Base-by-base conservation (phyloP, 108 stramenopile species). In the Stephanodiscus triporus region DNA sequence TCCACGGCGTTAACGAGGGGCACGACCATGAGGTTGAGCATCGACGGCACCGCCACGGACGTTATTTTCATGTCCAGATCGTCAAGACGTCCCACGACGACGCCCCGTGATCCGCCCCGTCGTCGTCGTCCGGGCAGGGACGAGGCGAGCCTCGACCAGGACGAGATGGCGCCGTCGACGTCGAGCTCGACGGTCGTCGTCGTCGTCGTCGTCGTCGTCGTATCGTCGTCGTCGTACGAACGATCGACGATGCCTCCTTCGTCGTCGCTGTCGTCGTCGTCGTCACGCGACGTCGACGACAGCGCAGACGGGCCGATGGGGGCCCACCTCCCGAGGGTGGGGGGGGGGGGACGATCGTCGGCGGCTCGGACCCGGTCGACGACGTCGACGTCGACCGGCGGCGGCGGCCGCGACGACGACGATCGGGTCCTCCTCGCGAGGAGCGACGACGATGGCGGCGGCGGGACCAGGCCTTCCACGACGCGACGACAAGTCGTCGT, bases 1-100 rank as follows among this genome's bases (percentile, higher is more conserved):
- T 95, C 94, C 9, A 91, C 90, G 42, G 82, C 69, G 67, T 91
- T 91, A 24, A 95, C 91, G 16, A 95, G 36, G 0, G 91, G 91
- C 0, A 90, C 89, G 5, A 89, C 88, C 57, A 85, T 85, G 23
- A 93, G 55, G 68, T 93, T 93, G 24, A 93, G 75, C 76, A 93
- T 90, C 20, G 73, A 76, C 10, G 91, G 91, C 16, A 93, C 60
- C 19, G 84, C 77, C 9, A 87, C 88, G 40, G 73, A 64, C 29
- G 90, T 56, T 9, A 93, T 89, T n/a, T 62, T 40, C 17, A 40
- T 38, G 59, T 91, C 90, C 9, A 86, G 55, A 27, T 72, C 75
- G 49, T 85, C 79, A 22, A 20, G 29, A 23, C 16, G 0, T 10
- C 30, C 32, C 6, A 17, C 17, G 16, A 13, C 2, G 26, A 22